Percentiles rank a stretch among this genome's conserved stretches.
Conservation (phyloP, 225 moss, liverwort and hornwort genomes). For the Pseudoscleropodium purum region DNA sequence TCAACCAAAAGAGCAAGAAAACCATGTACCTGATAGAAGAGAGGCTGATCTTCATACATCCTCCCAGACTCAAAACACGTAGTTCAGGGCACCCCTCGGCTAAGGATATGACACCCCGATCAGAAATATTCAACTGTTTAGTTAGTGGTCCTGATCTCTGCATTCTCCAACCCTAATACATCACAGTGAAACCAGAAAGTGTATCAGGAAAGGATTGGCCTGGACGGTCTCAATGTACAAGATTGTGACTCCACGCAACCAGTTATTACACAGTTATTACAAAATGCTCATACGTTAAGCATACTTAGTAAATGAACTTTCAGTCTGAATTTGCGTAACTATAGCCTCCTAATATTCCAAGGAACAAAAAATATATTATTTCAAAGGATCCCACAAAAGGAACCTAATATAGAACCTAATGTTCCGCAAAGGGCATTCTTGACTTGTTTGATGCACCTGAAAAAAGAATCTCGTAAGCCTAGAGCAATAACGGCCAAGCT, state of each 20-base stretch:
- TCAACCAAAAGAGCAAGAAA: neutral
- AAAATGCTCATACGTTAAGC: neutral
- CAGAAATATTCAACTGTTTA: constrained; percentile 38
- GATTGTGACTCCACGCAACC: neutral
- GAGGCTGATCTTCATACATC: constrained; percentile 48
- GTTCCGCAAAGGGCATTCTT: neutral
- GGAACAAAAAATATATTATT: neutral
- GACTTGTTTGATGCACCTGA: constrained; percentile 31
- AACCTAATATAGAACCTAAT: neutral
- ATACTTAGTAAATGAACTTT: neutral
- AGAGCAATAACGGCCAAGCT: constrained; percentile 59
- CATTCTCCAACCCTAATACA: constrained; percentile 40
- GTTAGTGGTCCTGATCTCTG: constrained; percentile 26
- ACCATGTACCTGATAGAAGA: constrained; percentile 55
- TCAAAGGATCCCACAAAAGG: neutral
- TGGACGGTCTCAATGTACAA: neutral
- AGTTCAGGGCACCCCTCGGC: constrained; percentile 75
- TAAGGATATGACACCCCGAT: constrained; percentile 63
- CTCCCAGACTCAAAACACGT: constrained; percentile 66
- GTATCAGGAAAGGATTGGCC: neutral
- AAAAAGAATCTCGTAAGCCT: constrained; percentile 61
- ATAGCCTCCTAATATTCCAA: neutral
- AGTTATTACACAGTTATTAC: neutral
- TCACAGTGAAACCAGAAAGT: neutral
- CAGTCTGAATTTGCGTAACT: neutral